A percentile compares a stretch with the other conserved stretches of the same genome.
Evolutionary conservation across 2,329 filamentous ascomycete genomes (phyloP).

Genomic region (Chaetoscypha palmicola): DNA sequence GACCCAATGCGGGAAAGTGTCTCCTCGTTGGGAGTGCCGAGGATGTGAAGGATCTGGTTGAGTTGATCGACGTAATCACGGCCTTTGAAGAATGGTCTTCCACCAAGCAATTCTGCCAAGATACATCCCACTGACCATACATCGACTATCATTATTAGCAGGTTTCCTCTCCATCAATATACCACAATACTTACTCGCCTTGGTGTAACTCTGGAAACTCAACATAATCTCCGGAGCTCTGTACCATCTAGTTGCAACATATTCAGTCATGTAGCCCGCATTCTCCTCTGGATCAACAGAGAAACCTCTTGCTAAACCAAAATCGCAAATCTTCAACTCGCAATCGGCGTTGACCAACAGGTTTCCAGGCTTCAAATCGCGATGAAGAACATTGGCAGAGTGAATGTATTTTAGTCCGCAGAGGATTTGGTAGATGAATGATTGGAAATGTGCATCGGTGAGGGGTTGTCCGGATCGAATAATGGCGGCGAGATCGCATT

Average conservation of each 20-base stretch:
- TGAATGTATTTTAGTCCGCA: conserved; percentile 99
- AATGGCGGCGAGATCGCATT: conserved; percentile 96
- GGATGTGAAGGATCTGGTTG: conserved; percentile 97
- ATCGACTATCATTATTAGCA: conserved; percentile 60
- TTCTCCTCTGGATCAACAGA: conserved; percentile 97
- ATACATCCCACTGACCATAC: conserved; percentile 99
- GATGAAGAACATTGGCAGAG: conserved; percentile 94
- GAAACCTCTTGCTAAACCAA: conserved; percentile 92
- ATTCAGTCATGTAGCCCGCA: conserved; percentile 99
- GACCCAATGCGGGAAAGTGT: conserved; percentile 91
- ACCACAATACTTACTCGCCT: conserved; percentile 77
- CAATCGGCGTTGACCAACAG: conserved; percentile 97
- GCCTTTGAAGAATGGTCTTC: conserved; percentile 97
- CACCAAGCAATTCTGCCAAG: conserved; percentile 88
- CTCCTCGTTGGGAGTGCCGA: conserved; percentile 93
- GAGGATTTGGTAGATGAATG: conserved; percentile 99
- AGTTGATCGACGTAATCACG: conserved; percentile 98
- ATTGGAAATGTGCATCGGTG: conserved; percentile 98
- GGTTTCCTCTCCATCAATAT: background rate
- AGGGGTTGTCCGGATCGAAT: conserved; percentile 94
- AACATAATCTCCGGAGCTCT: conserved; percentile 98
- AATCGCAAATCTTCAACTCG: conserved; percentile 98
- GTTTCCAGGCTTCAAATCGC: conserved; percentile 95
- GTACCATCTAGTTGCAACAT: conserved; percentile 98
- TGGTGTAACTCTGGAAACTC: conserved; percentile 97